Conservation (phyloP, 768 basidiomycete species). For the Lactarius hatsudake region DNA sequence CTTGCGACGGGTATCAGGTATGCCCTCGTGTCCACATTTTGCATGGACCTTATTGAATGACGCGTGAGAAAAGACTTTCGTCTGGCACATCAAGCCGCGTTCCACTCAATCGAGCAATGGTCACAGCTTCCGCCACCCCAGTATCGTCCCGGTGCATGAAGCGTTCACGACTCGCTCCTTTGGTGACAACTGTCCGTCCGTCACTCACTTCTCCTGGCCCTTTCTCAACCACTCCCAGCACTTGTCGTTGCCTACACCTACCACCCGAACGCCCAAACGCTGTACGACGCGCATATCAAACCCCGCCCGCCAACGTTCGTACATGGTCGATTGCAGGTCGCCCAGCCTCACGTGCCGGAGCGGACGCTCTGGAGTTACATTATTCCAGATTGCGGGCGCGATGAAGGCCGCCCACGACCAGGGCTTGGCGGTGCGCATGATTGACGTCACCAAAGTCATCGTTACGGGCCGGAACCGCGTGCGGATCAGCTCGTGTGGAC, state of each 20-base stretch:
- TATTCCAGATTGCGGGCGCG: constrained; percentile 84
- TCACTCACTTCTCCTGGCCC: constrained; percentile 20
- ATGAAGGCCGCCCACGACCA: constrained; percentile 83
- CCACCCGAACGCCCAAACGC: constrained; percentile 77
- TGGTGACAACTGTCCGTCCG: constrained; percentile 78
- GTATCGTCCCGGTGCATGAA: constrained; percentile 77
- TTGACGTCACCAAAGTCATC: constrained; percentile 86
- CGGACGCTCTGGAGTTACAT: constrained; percentile 89
- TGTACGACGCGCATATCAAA: constrained; percentile 76
- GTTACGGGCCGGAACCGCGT: constrained; percentile 88
- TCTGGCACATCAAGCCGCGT: constrained; percentile 76
- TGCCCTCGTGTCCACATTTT: constrained; percentile 30
- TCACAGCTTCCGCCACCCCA: constrained; percentile 82
- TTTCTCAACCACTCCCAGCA: constrained; percentile 45
- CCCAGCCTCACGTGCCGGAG: constrained; percentile 55
- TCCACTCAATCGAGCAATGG: constrained; percentile 84
- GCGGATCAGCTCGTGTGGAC: constrained; percentile 82
- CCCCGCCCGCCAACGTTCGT: constrained; percentile 43
- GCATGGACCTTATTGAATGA: neutral
- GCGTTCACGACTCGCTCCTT: constrained; percentile 95
- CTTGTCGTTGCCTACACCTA: constrained; percentile 91
- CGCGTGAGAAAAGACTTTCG: constrained; percentile 62
- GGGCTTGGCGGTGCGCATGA: constrained; percentile 73
- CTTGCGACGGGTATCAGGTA: constrained; percentile 86
- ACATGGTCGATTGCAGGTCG: constrained; percentile 39